A percentile compares a stretch with the other conserved stretches of the same genome.
Conservation (phyloP, 805 yeast genomes). For the Zygoascus tannicola region DNA sequence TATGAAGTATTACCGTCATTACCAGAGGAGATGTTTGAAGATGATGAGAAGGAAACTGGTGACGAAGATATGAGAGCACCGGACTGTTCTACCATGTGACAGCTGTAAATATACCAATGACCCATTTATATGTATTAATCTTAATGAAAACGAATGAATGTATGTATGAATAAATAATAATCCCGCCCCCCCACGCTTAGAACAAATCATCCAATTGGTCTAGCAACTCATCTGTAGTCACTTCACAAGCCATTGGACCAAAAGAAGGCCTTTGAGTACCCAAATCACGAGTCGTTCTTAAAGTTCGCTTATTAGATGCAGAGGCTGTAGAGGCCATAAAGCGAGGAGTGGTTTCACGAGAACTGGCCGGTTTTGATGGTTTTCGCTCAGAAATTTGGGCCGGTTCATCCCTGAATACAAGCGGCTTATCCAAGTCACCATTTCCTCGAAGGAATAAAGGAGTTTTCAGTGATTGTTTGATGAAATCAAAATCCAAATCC, state of each 20-base stretch:
- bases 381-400: not conserved
- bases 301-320: not conserved
- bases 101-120: too few relatives aligned
- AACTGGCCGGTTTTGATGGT: not conserved
- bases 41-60: constrained; percentile 2
- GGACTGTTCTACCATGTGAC: constrained; percentile 16
- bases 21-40: constrained; percentile 1
- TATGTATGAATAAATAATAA: too few relatives aligned
- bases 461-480: not conserved
- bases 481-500: constrained; percentile 1
- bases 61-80: constrained; percentile 5
- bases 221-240: not conserved
- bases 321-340: constrained; percentile 3
- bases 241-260: not conserved
- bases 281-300: not conserved
- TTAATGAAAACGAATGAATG: too few relatives aligned
- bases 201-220: not conserved
- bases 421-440: not conserved
- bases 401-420: not conserved
- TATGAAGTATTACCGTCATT: constrained; percentile 3
- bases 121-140: too few relatives aligned
- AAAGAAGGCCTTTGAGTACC: not conserved
- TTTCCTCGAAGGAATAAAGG: not conserved
- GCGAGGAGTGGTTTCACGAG: not conserved
- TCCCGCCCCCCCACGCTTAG: too few relatives aligned